phyloP scores from a whole-genome alignment of 441 rosid genomes.

The Adansonia gregorii region DNA sequence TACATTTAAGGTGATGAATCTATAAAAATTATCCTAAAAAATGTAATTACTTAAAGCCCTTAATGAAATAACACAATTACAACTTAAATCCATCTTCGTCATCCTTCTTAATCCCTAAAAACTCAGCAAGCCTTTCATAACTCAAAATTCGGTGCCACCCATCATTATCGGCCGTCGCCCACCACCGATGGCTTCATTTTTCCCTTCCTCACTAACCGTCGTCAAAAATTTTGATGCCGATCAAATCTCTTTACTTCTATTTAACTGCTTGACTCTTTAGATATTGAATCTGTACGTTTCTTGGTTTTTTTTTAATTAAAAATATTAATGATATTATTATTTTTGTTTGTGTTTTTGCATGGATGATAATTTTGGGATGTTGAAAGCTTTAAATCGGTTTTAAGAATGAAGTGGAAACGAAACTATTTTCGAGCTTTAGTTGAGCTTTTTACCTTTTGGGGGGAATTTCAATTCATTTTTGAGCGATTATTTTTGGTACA shows the following conservation, averaged over 20 bases:
- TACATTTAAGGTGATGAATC: no score
- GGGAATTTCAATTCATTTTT: background rate
- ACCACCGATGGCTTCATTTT: no score
- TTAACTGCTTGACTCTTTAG: background rate
- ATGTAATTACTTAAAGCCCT: no score
- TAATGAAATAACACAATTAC: no score
- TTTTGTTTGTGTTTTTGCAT: background rate
- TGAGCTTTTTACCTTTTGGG: background rate
- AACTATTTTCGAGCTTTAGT: background rate
- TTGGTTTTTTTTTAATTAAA: background rate
- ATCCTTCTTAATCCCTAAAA: no score
- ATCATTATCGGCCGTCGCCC: no score
- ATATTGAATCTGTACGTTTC: slow-evolving; percentile 9
- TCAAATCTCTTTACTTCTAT: slow-evolving; percentile 4
- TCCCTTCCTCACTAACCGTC: background rate
- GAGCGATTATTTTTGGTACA: background rate
- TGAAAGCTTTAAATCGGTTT: slow-evolving; percentile 2
- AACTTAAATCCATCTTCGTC: no score
- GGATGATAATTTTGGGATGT: slow-evolving; percentile 1
- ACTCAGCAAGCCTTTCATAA: no score
- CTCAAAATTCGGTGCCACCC: no score
- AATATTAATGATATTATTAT: background rate
- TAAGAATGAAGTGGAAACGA: background rate
- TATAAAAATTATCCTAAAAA: no score
- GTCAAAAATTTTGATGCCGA: background rate